Base-by-base conservation (phyloP, 83 land plant genomes). In the Diphasiastrum complanatum region DNA sequence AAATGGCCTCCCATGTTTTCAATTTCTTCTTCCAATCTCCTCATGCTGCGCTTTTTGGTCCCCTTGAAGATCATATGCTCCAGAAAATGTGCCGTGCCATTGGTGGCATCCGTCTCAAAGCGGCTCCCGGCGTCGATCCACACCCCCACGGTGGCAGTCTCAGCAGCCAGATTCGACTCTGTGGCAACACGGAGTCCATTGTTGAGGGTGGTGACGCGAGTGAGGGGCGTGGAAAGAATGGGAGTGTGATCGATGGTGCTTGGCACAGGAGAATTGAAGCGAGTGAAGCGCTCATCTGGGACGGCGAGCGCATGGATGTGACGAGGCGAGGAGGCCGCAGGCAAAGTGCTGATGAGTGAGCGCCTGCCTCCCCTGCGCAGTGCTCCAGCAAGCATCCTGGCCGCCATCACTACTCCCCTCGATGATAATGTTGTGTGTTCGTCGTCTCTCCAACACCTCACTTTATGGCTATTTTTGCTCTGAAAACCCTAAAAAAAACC, bases 11-110 rank as follows among this genome's bases (percentile, higher is more conserved):
- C 58, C 58, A 26, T 54, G 33, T 54, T 54, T 33, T 25, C 58
- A 25, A 54, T 54, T 33, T 54, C 58, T 33, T 54, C 58, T 25
- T 54, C 33, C 36, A 54, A 25, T 33, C 25, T 30, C n/a, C 29
- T 28, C 58, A 54, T 54, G 29, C 33, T 54, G 36, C 33, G 33
- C 58, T 54, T 54, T 33, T 30, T 54, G 6, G 58, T 54, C 36
- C 58, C 71, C 69, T 68, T 68, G 69, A 68, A 61, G 31, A 68
- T 63, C 71, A 61, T 68, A 24, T 68, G 71, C 69, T 68, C 71
- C 43, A 68, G n/a, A 18, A 68, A 61, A 24, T 68, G 69, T 16
- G 71, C 71, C n/a, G 71, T 68, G 12, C 69, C 69, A 36, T 68
- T 68, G 5, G 69, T 68, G 18, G 30, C 52, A 5, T 66, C 53